Base-by-base conservation (phyloP, 306 rosid genomes). In the Begonia loranthoides region DNA sequence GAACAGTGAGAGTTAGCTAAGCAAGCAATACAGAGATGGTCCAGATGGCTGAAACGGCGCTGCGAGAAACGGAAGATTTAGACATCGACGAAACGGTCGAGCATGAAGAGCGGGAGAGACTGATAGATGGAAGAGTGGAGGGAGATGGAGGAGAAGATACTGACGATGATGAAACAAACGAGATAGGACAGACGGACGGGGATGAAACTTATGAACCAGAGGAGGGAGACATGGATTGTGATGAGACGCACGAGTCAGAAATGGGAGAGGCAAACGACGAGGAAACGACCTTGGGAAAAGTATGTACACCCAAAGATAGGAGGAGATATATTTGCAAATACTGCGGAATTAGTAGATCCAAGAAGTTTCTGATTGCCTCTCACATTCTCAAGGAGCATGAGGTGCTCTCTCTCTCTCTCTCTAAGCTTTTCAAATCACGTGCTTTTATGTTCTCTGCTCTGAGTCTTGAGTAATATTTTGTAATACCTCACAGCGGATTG, bases 281-380 rank as follows among this genome's bases (percentile, higher is more conserved):
- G n/a, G 15, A 43, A 12, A 43, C n/a, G 15, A 4, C 47, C 47
- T 10, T 43, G 45, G 17, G 87, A 11, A 15, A 49, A 11, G 52
- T n/a, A 15, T 49, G 90, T 0, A 57, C 68, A 24, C 60, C 39
- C 59, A 66, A 56, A 54, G 89, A 78, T 19, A 59, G 74, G n/a
- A 75, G 89, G 62, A 79, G 84, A 15, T 79, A 75, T 58, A 76
- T 16, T 50, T 81, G 87, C 38, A 62, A 75, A 3, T 77, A 52
- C 53, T 81, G 93, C 24, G 93, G 88, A 2, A 70, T 84, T 57
- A 81, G 85, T 36, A 67, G 94, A 17, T 84, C 86, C 62, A 78
- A 88, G 54, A 76, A 79, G 70, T 10, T 72, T 45, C 67, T 88
- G 14, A 74, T 84, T 49, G 53, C 73, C 12, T 60, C 83, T 12